Base-by-base conservation (phyloP, 129 eudicot genomes). In the sunflower (Helianthus annuus) region DNA sequence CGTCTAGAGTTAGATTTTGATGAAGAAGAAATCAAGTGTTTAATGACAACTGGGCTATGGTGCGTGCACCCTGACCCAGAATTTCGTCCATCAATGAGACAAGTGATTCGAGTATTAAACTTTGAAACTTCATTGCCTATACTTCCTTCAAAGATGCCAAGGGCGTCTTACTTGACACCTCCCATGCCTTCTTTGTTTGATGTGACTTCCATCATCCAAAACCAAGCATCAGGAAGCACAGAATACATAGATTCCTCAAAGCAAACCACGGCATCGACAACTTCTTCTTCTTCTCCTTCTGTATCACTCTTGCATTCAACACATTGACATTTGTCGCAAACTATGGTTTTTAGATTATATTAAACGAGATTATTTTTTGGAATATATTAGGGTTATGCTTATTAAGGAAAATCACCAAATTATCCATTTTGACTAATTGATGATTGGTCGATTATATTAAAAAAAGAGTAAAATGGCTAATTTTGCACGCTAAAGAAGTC, bases 61-160 rank as follows among this genome's bases (percentile, higher is more conserved):
- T 59, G 65, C 17, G 44, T 16, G 10, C 65, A 29, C 2, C 65
- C 65, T 59, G 65, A 59, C 44, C 32, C 65, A 1, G 6, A 13
- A 4, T 17, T 11, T 59, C 65, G 65, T 4, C 65, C 65, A 1
- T 32, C 65, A 10, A 59, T 59, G 65, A 59, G 65, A 59, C 65
- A 59, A 59, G 65, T 29, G 44, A 32, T 59, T 59, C 42, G 32
- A 59, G 65, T 32, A 13, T 32, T 59, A 4, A 59, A 59, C 44
- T 59, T 17, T 24, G 65, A 59, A 59, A 16, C 65, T 29, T 29
- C 65, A 4, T 10, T 59, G 12, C 44, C 65, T 5, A 13, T 32
- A 59, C 44, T 59, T 15, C 42, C 65, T 17, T 59, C 65, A 29
- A 32, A 4, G 44, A 59, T 59, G 65, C 65, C 65, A 0, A 17